Conservation (phyloP, 2,329 filamentous ascomycete genomes). For the Colletotrichum sublineola region DNA sequence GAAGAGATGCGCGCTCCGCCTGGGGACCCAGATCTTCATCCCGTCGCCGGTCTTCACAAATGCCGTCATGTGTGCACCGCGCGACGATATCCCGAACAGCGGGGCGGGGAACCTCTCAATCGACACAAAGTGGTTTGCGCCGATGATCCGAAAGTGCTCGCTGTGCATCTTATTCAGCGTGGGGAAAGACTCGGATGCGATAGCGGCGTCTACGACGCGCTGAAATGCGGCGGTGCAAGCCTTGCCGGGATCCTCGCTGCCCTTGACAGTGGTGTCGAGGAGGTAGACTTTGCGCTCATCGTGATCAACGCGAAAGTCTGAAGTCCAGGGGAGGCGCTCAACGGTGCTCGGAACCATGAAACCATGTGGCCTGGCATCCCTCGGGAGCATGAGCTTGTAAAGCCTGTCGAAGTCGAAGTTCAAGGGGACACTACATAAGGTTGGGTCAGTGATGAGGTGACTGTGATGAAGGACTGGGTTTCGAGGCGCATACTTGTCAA, state of each 20-base stretch:
- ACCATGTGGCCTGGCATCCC: constrained; percentile 62
- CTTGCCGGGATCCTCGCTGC: constrained; percentile 44
- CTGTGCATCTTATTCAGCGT: constrained; percentile 55
- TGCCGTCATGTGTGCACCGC: constrained; percentile 76
- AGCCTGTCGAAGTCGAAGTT: constrained; percentile 58
- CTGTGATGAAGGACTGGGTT: constrained; percentile 9
- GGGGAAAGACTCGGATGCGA: constrained; percentile 52
- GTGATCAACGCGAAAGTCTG: constrained; percentile 54
- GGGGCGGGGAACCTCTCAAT: constrained; percentile 74
- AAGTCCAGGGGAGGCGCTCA: constrained; percentile 61
- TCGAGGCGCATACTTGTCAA: constrained; percentile 56
- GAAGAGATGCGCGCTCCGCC: constrained; percentile 74
- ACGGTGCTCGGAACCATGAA: constrained; percentile 63
- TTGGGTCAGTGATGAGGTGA: constrained; percentile 7
- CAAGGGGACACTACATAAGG: constrained; percentile 59
- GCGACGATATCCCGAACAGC: constrained; percentile 76
- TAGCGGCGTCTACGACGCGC: constrained; percentile 54
- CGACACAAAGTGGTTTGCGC: constrained; percentile 52
- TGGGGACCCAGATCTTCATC: constrained; percentile 79
- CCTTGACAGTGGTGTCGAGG: constrained; percentile 44
- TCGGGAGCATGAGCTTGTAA: constrained; percentile 61
- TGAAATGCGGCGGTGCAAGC: constrained; percentile 57
- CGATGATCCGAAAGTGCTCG: constrained; percentile 58
- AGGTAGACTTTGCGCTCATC: constrained; percentile 51
- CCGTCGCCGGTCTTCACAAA: constrained; percentile 62